phyloP scores from a whole-genome alignment of 2,329 filamentous ascomycete species.

The Coniochaeta prunicola region DNA sequence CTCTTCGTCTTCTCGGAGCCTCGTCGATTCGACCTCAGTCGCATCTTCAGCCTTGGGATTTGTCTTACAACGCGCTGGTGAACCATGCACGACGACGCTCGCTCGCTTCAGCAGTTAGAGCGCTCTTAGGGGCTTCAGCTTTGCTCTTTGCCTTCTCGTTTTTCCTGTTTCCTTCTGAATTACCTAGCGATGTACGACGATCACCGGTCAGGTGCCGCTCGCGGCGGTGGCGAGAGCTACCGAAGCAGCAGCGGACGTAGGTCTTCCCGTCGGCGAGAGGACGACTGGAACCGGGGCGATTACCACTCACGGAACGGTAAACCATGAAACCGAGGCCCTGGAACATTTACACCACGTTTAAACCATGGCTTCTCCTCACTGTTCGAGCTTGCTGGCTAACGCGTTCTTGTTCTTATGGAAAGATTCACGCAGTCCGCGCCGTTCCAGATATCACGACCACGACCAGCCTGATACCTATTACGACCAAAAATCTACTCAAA shows the following conservation, averaged over 20 bases:
- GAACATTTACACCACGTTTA: not conserved
- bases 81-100: not conserved
- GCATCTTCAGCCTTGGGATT: not conserved
- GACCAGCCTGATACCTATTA: not conserved
- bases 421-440: not conserved
- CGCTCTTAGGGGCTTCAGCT: not conserved
- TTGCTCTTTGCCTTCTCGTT: not conserved
- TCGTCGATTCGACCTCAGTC: not conserved
- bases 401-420: conserved; percentile 4
- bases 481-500: not conserved
- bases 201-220: conserved; percentile 18
- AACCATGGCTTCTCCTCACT: not conserved
- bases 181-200: not conserved
- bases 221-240: conserved; percentile 15
- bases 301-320: conserved; percentile 38
- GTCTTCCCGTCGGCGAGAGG: conserved; percentile 9
- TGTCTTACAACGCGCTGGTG: not conserved
- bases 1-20: not conserved
- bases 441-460: not conserved
- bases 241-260: conserved; percentile 5
- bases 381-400: conserved; percentile 7
- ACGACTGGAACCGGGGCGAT: conserved; percentile 24
- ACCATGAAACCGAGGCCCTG: conserved; percentile 7
- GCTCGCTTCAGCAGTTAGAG: not conserved
- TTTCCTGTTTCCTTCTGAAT: not conserved